These are phyloP conservation scores for Quillaja saponaria DNA, from an alignment of 306 rosid species.

Conservation along the genomic window DNA sequence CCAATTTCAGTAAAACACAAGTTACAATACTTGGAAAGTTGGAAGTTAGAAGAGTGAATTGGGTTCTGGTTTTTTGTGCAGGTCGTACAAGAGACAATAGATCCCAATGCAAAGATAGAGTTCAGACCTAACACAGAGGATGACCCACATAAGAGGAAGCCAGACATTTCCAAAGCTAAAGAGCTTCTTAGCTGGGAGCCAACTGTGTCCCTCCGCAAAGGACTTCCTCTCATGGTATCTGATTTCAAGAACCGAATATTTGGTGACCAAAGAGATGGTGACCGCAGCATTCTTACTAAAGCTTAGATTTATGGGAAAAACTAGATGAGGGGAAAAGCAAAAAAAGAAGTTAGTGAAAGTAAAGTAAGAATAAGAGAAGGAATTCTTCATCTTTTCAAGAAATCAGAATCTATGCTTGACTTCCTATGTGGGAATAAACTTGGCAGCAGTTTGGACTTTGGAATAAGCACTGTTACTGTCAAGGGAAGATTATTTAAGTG, in stretches of 20 bases:
- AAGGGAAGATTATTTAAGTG: constrained; percentile 17
- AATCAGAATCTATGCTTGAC: constrained; percentile 18
- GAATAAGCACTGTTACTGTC: constrained; percentile 15
- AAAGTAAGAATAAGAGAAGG: constrained; percentile 16
- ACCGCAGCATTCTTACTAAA: constrained; percentile 20
- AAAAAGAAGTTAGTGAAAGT: background rate
- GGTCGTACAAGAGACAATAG: constrained; percentile 93
- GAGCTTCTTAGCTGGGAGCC: constrained; percentile 95
- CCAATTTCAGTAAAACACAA: background rate
- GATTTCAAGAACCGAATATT: constrained; percentile 80
- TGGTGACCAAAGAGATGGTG: constrained; percentile 51
- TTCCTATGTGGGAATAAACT: constrained; percentile 27
- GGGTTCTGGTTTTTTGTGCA: constrained; percentile 17
- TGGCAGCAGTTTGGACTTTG: constrained; percentile 13
- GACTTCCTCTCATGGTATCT: constrained; percentile 84
- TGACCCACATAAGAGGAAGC: constrained; percentile 95
- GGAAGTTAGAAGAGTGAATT: constrained; percentile 1
- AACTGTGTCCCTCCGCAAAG: constrained; percentile 73
- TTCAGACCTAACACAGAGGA: constrained; percentile 92
- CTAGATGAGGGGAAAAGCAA: constrained; percentile 1
- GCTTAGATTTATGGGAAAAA: constrained; percentile 15
- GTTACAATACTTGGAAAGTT: background rate
- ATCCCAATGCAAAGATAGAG: constrained; percentile 83
- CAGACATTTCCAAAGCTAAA: constrained; percentile 86
- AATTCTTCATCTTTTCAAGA: background rate